A percentile compares a stretch with the other conserved stretches of the same genome.
These are phyloP conservation scores for Apiospora pterosperma DNA, from an alignment of 2,329 filamentous ascomycete species.

Conservation along the genomic window DNA sequence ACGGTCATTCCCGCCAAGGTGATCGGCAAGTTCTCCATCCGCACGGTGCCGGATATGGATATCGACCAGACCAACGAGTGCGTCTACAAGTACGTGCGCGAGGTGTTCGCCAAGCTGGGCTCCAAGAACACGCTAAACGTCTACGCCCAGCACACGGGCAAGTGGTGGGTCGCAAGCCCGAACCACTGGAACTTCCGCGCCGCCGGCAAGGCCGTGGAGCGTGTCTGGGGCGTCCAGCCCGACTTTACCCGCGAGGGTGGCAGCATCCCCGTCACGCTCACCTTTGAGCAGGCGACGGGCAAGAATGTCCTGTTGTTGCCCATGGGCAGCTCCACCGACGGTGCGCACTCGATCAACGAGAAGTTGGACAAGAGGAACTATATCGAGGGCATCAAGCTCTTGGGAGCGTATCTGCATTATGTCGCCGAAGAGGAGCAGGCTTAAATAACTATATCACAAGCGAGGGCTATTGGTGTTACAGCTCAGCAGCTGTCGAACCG, in stretches of 20 bases:
- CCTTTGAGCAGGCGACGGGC: slow-evolving; percentile 94
- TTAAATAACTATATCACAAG: not conserved
- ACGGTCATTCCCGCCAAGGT: slow-evolving; percentile 99
- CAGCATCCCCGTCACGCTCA: slow-evolving; percentile 94
- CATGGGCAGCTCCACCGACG: slow-evolving; percentile 96
- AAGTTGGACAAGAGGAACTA: slow-evolving; percentile 97
- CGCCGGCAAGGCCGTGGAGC: slow-evolving; percentile 91
- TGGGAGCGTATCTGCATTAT: slow-evolving; percentile 94
- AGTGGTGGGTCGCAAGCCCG: slow-evolving; percentile 98
- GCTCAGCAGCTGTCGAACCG: not conserved
- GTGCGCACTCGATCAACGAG: slow-evolving; percentile 97
- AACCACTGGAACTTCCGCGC: slow-evolving; percentile 99
- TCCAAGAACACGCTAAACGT: slow-evolving; percentile 91
- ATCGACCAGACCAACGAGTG: slow-evolving; percentile 81
- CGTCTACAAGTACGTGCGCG: slow-evolving; percentile 80
- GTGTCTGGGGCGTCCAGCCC: slow-evolving; percentile 88
- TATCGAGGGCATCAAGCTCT: slow-evolving; percentile 93
- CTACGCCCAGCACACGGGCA: slow-evolving; percentile 81
- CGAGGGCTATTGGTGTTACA: not conserved
- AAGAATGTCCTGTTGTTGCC: slow-evolving; percentile 96
- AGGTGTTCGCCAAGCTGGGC: slow-evolving; percentile 78
- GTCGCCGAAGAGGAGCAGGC: slow-evolving; percentile 78
- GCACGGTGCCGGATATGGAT: slow-evolving; percentile 97
- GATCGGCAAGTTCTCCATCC: slow-evolving; percentile 96
- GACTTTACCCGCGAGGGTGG: slow-evolving; percentile 96